Conservation (phyloP, 2,329 filamentous ascomycete genomes). For the Penicillium decumbens region DNA sequence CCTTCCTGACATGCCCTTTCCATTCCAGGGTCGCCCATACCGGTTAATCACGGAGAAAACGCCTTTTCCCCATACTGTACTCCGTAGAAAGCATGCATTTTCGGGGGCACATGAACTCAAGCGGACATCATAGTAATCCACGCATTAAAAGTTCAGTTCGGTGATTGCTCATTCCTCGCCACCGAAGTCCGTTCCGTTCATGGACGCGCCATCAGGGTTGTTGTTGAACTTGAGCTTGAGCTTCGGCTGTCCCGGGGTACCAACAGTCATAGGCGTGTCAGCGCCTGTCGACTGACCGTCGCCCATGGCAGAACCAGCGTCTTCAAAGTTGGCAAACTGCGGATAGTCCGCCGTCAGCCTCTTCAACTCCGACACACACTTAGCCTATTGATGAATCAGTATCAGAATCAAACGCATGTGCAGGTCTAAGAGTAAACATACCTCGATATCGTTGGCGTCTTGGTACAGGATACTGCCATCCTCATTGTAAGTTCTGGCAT, state of each 20-base stretch:
- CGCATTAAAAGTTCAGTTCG: neutral
- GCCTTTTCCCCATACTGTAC: slow-evolving; percentile 8
- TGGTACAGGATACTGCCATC: slow-evolving; percentile 87
- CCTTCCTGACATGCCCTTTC: neutral
- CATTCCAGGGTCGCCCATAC: neutral
- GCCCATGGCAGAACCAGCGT: slow-evolving; percentile 41
- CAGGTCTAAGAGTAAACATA: slow-evolving; percentile 46
- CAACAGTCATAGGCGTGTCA: slow-evolving; percentile 59
- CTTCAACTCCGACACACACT: slow-evolving; percentile 50
- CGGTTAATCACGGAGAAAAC: slow-evolving; percentile 1
- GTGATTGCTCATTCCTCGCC: slow-evolving; percentile 29
- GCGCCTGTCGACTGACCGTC: slow-evolving; percentile 50
- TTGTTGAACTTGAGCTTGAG: slow-evolving; percentile 63
- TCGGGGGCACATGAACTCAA: slow-evolving; percentile 10
- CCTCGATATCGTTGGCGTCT: slow-evolving; percentile 90
- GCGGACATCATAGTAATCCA: neutral
- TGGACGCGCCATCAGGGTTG: slow-evolving; percentile 33
- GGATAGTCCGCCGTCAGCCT: slow-evolving; percentile 54
- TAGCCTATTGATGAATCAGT: slow-evolving; percentile 35
- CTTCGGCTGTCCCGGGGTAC: slow-evolving; percentile 56
- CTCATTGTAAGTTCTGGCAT: slow-evolving; percentile 95
- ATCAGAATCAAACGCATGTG: neutral
- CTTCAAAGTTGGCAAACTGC: slow-evolving; percentile 55
- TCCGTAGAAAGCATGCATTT: slow-evolving; percentile 2
- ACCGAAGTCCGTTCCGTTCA: slow-evolving; percentile 31